Conservation (phyloP, 495 filamentous ascomycete genomes). For the Collariella sp. region DNA sequence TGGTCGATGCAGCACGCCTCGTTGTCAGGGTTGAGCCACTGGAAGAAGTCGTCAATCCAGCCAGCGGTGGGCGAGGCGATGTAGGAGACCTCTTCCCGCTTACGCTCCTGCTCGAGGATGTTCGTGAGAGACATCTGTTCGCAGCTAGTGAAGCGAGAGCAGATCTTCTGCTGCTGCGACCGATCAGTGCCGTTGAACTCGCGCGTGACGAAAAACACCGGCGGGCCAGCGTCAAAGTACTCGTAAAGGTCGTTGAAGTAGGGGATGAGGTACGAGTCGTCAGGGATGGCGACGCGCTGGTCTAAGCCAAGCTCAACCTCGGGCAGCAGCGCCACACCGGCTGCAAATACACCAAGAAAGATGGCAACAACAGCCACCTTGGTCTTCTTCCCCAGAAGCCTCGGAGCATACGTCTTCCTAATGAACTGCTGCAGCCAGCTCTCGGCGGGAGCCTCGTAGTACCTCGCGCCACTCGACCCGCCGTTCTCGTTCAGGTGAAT, state of each 20-base stretch:
- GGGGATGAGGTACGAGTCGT: slow-evolving; percentile 81
- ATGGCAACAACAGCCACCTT: slow-evolving; percentile 66
- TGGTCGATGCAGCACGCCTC: slow-evolving; percentile 67
- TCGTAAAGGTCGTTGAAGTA: slow-evolving; percentile 93
- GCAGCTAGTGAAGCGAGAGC: slow-evolving; percentile 85
- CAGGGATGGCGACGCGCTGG: slow-evolving; percentile 87
- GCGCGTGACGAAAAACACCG: slow-evolving; percentile 89
- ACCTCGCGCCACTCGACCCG: slow-evolving; percentile 29
- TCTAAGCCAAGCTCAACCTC: slow-evolving; percentile 81
- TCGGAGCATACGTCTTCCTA: slow-evolving; percentile 76
- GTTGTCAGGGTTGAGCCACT: slow-evolving; percentile 84
- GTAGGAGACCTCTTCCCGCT: slow-evolving; percentile 81
- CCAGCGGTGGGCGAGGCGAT: slow-evolving; percentile 86
- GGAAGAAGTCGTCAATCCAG: slow-evolving; percentile 95
- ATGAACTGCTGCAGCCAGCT: slow-evolving; percentile 75
- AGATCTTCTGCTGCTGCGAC: slow-evolving; percentile 70
- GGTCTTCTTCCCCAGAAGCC: slow-evolving; percentile 65
- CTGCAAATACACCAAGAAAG: slow-evolving; percentile 84
- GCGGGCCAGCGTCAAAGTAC: slow-evolving; percentile 86
- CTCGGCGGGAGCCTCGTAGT: slow-evolving; percentile 68
- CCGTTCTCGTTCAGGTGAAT: slow-evolving; percentile 38
- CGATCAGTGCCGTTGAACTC: slow-evolving; percentile 69
- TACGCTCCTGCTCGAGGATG: slow-evolving; percentile 84
- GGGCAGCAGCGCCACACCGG: slow-evolving; percentile 73
- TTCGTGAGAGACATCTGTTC: slow-evolving; percentile 75